A percentile compares a stretch with the other conserved stretches of the same genome.
These are phyloP conservation scores for Pseudophaeomoniella oleicola DNA, from an alignment of 2,329 filamentous ascomycete species.

Conservation along the genomic window DNA sequence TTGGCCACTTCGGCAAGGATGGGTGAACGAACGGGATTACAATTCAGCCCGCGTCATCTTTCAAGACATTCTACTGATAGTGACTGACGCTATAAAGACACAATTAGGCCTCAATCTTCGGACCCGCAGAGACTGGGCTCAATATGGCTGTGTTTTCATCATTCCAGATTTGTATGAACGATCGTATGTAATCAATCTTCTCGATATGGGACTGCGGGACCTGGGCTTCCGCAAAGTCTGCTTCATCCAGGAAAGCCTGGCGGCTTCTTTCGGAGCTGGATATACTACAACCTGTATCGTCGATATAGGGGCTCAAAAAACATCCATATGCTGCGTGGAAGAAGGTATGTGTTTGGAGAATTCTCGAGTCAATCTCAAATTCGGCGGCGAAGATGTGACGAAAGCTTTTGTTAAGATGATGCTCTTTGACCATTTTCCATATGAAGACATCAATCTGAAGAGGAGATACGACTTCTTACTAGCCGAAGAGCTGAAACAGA, in stretches of 20 bases:
- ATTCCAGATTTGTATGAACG: constrained; percentile 97
- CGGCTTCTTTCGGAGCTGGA: constrained; percentile 86
- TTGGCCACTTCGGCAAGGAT: constrained; percentile 80
- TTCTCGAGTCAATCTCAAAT: constrained; percentile 89
- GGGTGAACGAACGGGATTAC: constrained; percentile 85
- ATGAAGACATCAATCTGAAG: constrained; percentile 82
- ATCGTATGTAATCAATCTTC: constrained; percentile 68
- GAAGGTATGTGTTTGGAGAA: constrained; percentile 92
- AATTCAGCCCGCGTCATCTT: constrained; percentile 62
- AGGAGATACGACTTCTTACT: constrained; percentile 84
- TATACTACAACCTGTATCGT: constrained; percentile 91
- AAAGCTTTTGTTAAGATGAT: constrained; percentile 97
- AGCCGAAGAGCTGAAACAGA: constrained; percentile 89
- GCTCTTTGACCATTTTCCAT: constrained; percentile 90
- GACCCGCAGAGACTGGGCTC: constrained; percentile 54
- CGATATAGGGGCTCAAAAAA: constrained; percentile 94
- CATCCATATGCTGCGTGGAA: constrained; percentile 90
- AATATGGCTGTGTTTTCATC: constrained; percentile 93
- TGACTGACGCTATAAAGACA: constrained; percentile 74
- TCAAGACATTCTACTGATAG: constrained; percentile 72
- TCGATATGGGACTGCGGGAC: constrained; percentile 75
- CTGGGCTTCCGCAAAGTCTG: constrained; percentile 81
- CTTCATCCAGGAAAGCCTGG: constrained; percentile 92
- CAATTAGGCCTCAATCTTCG: constrained; percentile 67
- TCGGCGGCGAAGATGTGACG: constrained; percentile 81